These are phyloP conservation scores for Pulveroboletus sp. DNA, from an alignment of 768 basidiomycete genomes.

Conservation along the genomic window DNA sequence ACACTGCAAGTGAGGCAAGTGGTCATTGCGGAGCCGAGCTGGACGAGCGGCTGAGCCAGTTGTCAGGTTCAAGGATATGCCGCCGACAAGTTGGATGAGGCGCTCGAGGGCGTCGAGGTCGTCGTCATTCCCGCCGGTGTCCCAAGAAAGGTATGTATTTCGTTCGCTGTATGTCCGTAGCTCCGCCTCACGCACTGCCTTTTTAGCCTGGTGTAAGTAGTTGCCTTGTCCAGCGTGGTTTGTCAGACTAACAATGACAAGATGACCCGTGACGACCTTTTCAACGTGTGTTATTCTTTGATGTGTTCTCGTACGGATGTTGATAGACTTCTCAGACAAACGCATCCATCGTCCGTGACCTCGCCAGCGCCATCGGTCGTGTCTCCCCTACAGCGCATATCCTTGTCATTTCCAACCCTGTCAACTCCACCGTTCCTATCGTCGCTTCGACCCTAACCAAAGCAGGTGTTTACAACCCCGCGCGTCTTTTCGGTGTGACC, in stretches of 20 bases:
- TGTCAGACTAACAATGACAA: conserved; percentile 34
- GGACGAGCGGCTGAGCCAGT: conserved; percentile 1
- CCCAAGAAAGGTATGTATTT: conserved; percentile 78
- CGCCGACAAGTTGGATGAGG: conserved; percentile 84
- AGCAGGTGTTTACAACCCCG: conserved; percentile 88
- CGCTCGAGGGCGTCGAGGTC: conserved; percentile 85
- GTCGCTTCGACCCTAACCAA: conserved; percentile 89
- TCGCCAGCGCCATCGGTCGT: conserved; percentile 83
- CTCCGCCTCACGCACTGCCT: conserved; percentile 27
- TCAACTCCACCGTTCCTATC: conserved; percentile 97
- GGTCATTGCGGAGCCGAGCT: not conserved
- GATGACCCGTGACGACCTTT: conserved; percentile 97
- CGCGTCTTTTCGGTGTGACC: conserved; percentile 91
- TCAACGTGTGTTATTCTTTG: conserved; percentile 62
- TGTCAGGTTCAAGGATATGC: conserved; percentile 74
- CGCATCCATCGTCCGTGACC: conserved; percentile 95
- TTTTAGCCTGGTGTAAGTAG: conserved; percentile 78
- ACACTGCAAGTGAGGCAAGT: conserved; percentile 79
- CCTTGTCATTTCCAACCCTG: conserved; percentile 98
- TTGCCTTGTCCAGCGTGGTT: conserved; percentile 1
- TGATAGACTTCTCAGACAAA: conserved; percentile 61
- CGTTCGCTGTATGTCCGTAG: not conserved
- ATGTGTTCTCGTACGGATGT: not conserved
- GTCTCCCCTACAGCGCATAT: conserved; percentile 89
- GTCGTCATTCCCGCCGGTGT: conserved; percentile 99